Evolutionary conservation across 2,329 filamentous ascomycete species (phyloP).

Genomic region (Mariannaea sp.): DNA sequence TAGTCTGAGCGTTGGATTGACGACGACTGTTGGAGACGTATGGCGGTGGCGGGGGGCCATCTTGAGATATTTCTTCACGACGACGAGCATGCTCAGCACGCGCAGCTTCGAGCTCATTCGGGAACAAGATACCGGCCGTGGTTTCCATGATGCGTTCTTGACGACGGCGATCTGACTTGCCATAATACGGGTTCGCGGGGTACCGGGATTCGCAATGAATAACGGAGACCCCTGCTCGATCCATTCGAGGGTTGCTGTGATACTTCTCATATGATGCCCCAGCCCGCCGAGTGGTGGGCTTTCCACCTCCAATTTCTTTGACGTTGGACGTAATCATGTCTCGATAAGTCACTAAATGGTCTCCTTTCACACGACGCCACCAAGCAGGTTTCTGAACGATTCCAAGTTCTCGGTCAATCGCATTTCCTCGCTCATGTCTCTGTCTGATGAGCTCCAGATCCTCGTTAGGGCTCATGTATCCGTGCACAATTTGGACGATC

Average conservation of each 20-base stretch:
- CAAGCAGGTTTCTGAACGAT: constrained; percentile 65
- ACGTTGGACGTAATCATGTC: constrained; percentile 61
- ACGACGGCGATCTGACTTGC: constrained; percentile 51
- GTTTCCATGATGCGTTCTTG: constrained; percentile 50
- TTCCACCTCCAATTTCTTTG: constrained; percentile 56
- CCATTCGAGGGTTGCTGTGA: constrained; percentile 40
- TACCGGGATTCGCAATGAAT: constrained; percentile 27
- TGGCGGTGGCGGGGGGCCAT: constrained; percentile 47
- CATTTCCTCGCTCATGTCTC: constrained; percentile 60
- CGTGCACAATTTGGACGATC: constrained; percentile 57
- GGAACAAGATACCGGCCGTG: constrained; percentile 56
- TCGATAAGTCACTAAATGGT: constrained; percentile 51
- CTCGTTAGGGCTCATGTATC: constrained; percentile 70
- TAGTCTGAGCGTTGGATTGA: background rate
- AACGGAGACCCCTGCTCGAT: constrained; percentile 39
- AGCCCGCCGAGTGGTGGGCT: constrained; percentile 48
- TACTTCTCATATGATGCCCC: constrained; percentile 48
- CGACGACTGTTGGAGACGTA: background rate
- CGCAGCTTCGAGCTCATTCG: constrained; percentile 45
- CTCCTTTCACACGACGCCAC: constrained; percentile 63
- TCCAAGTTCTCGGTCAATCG: constrained; percentile 65
- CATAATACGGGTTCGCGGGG: constrained; percentile 41
- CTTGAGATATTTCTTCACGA: constrained; percentile 25
- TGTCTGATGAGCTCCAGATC: constrained; percentile 69
- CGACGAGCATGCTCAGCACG: constrained; percentile 33